Conservation (phyloP, 495 filamentous ascomycete species). For the Annulohypoxylon nitens region DNA sequence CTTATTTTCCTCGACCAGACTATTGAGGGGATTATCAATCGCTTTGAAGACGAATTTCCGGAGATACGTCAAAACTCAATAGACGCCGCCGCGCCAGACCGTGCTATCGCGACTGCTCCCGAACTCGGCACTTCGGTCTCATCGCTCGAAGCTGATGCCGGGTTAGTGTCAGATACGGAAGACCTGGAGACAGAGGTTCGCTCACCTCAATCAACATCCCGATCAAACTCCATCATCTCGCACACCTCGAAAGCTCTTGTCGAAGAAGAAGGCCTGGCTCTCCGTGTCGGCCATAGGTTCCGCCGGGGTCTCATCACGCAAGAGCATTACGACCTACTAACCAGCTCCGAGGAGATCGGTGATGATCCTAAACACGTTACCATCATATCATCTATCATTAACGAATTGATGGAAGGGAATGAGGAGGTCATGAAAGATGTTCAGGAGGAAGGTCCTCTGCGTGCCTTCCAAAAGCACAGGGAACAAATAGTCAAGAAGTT, state of each 20-base stretch:
- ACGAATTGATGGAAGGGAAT: conserved; percentile 69
- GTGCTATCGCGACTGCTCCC: conserved; percentile 55
- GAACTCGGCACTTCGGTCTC: conserved; percentile 47
- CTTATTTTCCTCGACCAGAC: conserved; percentile 92
- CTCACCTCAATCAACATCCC: conserved; percentile 64
- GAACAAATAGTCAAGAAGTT: conserved; percentile 64
- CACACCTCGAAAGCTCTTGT: conserved; percentile 82
- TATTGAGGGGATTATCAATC: conserved; percentile 88
- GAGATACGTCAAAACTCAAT: conserved; percentile 77
- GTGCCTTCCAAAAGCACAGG: conserved; percentile 69
- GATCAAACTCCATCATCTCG: conserved; percentile 82
- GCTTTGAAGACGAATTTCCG: conserved; percentile 96
- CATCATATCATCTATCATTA: conserved; percentile 70
- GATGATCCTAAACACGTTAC: conserved; percentile 67
- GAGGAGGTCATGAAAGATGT: conserved; percentile 70
- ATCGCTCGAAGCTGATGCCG: conserved; percentile 47
- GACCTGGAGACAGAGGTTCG: conserved; percentile 55
- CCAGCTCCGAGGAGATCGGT: conserved; percentile 61
- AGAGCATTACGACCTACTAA: conserved; percentile 61
- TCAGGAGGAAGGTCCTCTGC: conserved; percentile 66
- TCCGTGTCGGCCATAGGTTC: conserved; percentile 85
- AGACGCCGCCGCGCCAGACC: conserved; percentile 51
- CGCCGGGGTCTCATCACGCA: conserved; percentile 68
- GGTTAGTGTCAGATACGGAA: conserved; percentile 55
- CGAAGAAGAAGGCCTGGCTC: conserved; percentile 89